Evolutionary conservation across 2,329 filamentous ascomycete genomes (phyloP).

Genomic region (Trichoderma citrinoviride): DNA sequence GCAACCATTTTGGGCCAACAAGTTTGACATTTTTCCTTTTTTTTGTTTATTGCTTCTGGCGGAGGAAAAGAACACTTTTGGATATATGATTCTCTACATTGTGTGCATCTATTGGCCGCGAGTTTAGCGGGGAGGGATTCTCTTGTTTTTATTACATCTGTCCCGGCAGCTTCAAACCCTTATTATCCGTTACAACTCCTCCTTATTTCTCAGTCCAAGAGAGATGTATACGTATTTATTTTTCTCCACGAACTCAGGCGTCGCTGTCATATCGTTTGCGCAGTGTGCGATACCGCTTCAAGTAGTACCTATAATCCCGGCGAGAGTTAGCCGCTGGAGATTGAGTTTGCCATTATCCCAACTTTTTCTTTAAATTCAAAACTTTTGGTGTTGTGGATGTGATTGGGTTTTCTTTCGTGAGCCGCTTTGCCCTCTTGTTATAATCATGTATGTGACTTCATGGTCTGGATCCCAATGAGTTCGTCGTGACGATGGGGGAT

Average conservation of each 20-base stretch:
- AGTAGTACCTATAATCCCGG: slow-evolving; percentile 61
- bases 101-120: neutral
- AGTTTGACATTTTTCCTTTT: neutral
- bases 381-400: neutral
- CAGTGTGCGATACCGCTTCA: slow-evolving; percentile 85
- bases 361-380: too few relatives aligned
- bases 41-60: neutral
- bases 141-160: slow-evolving; percentile 4
- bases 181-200: neutral
- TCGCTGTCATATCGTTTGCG: slow-evolving; percentile 70
- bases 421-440: neutral
- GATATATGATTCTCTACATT: neutral
- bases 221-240: neutral
- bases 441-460: neutral
- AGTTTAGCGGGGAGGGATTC: neutral
- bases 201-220: neutral
- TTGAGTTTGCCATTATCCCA: too few relatives aligned
- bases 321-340: neutral
- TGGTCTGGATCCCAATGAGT: neutral
- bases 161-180: neutral
- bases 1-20: neutral
- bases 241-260: slow-evolving; percentile 28
- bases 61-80: neutral
- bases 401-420: neutral
- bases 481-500: slow-evolving; percentile 25